phyloP scores from a whole-genome alignment of 169 alveolate species.

The Theileria luwenshuni region DNA sequence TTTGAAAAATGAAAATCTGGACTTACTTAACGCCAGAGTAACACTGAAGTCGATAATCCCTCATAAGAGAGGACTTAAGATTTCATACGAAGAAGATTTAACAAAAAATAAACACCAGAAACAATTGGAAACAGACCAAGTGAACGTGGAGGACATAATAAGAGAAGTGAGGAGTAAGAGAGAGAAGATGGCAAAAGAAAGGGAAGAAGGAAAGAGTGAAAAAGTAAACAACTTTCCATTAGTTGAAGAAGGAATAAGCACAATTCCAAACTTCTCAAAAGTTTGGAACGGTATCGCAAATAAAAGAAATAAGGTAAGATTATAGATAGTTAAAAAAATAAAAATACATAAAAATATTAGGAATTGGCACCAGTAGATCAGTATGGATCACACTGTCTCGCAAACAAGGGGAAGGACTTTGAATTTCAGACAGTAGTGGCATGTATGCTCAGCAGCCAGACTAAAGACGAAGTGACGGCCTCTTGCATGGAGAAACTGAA shows the following conservation, averaged over 20 bases:
- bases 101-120: neutral
- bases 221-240: constrained; percentile 43
- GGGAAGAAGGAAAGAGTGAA: constrained; percentile 27
- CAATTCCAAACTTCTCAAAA: constrained; percentile 61
- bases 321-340: neutral
- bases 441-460: constrained; percentile 84
- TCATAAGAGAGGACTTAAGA: constrained; percentile 1
- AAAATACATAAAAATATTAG: constrained; percentile 9
- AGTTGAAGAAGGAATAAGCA: constrained; percentile 36
- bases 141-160: constrained; percentile 9
- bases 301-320: constrained; percentile 47
- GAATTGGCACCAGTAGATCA: constrained; percentile 77
- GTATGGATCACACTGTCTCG: constrained; percentile 77
- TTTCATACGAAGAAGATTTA: constrained; percentile 6
- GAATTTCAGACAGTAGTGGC: constrained; percentile 83
- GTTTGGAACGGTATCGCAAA: constrained; percentile 68
- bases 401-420: constrained; percentile 69
- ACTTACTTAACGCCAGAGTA: constrained; percentile 23
- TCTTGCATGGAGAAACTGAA: constrained; percentile 79
- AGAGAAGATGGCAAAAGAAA: constrained; percentile 14
- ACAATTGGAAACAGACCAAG: neutral
- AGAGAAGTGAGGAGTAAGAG: neutral
- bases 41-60: constrained; percentile 18
- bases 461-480: constrained; percentile 84
- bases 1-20: constrained; percentile 19